phyloP scores from a whole-genome alignment of 768 basidiomycete species.

The Coprinopsis marcescibilis region DNA sequence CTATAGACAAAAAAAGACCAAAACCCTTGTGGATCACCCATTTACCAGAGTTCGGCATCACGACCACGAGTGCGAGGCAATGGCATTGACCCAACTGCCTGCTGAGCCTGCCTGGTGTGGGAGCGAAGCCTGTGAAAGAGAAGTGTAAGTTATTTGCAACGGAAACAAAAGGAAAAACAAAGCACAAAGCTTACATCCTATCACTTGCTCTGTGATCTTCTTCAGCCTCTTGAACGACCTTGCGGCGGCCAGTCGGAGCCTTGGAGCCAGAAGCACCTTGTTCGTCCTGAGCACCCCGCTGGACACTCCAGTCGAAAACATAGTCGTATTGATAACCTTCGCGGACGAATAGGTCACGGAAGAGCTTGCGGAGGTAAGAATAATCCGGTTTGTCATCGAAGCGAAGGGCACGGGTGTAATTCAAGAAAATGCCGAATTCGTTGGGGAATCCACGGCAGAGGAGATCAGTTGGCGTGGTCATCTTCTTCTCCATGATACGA shows the following conservation, averaged over 20 bases:
- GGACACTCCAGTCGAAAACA: constrained; percentile 98
- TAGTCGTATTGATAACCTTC: constrained; percentile 99
- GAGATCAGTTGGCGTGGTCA: constrained; percentile 96
- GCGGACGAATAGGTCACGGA: constrained; percentile 95
- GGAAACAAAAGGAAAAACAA: constrained; percentile 12
- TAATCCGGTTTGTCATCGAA: constrained; percentile 99
- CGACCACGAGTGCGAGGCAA: constrained; percentile 43
- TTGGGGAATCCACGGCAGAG: constrained; percentile 99
- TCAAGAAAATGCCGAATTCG: constrained; percentile 98
- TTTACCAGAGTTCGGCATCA: constrained; percentile 55
- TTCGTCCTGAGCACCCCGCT: constrained; percentile 67
- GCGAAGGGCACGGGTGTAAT: constrained; percentile 97
- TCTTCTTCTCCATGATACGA: constrained; percentile 99
- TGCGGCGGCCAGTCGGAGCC: constrained; percentile 57
- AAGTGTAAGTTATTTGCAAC: constrained; percentile 17
- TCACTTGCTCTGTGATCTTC: constrained; percentile 80
- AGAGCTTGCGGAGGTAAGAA: constrained; percentile 98
- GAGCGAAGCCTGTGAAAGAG: constrained; percentile 71
- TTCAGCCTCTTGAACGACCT: constrained; percentile 73
- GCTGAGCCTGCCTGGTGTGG: constrained; percentile 79
- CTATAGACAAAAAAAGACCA: constrained; percentile 25
- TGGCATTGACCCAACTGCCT: constrained; percentile 42
- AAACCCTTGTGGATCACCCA: constrained; percentile 16
- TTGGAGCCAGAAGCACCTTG: constrained; percentile 58
- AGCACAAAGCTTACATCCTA: constrained; percentile 58